These are phyloP conservation scores for Chrysosporium queenslandicum DNA, from an alignment of 2,329 filamentous ascomycete genomes.

Conservation along the genomic window DNA sequence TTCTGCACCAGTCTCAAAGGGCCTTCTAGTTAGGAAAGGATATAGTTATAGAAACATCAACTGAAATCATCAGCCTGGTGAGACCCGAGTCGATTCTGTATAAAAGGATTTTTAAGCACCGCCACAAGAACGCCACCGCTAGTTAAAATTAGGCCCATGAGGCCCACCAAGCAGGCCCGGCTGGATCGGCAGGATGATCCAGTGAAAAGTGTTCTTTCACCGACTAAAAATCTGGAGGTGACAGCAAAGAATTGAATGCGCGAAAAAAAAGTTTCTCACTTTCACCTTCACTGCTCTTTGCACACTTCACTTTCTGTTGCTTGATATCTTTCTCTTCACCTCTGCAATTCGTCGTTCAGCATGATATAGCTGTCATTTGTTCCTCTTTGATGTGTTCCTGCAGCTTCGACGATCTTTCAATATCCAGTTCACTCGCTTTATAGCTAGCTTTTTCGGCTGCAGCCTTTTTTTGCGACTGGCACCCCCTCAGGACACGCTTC, in stretches of 20 bases:
- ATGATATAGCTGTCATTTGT: constrained; percentile 6
- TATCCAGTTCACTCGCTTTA: background rate
- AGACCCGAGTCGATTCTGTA: no score
- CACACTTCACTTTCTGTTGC: background rate
- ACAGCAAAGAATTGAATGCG: background rate
- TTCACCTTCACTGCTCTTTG: background rate
- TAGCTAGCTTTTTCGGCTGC: background rate
- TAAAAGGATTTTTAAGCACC: constrained; percentile 1
- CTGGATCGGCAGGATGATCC: constrained; percentile 7
- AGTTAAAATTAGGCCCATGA: constrained; percentile 5
- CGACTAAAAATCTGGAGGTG: constrained; percentile 5
- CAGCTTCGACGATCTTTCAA: background rate
- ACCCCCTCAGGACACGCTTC: background rate
- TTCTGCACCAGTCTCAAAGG: no score
- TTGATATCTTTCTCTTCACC: background rate
- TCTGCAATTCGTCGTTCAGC: background rate
- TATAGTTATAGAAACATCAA: no score
- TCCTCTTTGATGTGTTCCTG: background rate
- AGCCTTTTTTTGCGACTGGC: background rate
- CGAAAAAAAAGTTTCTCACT: constrained; percentile 8
- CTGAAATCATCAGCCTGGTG: no score
- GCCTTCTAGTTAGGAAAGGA: no score
- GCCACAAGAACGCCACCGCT: constrained; percentile 7
- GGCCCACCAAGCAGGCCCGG: constrained; percentile 1
- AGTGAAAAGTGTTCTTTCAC: constrained; percentile 6